Percentiles rank a stretch among this genome's conserved stretches.
These are phyloP conservation scores for Mycena pura DNA, from an alignment of 768 basidiomycete species.

Conservation along the genomic window DNA sequence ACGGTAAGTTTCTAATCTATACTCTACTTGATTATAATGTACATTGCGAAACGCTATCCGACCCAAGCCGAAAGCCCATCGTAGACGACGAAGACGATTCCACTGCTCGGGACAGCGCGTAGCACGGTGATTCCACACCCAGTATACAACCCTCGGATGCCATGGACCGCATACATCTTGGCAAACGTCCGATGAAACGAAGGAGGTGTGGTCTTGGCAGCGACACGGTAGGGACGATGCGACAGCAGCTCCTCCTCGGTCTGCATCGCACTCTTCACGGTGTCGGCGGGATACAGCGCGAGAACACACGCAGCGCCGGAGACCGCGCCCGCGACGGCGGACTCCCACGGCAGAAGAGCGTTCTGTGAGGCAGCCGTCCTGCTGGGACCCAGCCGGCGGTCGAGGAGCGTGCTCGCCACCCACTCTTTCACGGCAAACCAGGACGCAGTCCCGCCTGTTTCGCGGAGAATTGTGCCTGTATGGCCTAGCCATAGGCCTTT, in stretches of 20 bases:
- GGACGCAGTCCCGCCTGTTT: conserved; percentile 87
- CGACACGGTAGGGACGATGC: conserved; percentile 35
- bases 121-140: conserved; percentile 92
- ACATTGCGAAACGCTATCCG: conserved; percentile 34
- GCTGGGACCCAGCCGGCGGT: conserved; percentile 45
- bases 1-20: no score
- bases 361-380: conserved; percentile 9
- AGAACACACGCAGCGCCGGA: conserved; percentile 88
- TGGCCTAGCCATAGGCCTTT: conserved; percentile 97
- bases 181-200: conserved; percentile 64
- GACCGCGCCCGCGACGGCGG: conserved; percentile 84
- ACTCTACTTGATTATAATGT: no score
- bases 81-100: conserved; percentile 92
- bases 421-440: conserved; percentile 94
- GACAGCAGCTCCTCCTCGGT: conserved; percentile 88
- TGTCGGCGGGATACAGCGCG: conserved; percentile 94
- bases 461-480: conserved; percentile 90
- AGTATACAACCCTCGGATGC: conserved; percentile 86
- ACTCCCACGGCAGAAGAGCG: conserved; percentile 74
- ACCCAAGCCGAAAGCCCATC: conserved; percentile 68
- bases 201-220: conserved; percentile 27
- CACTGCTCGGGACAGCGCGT: conserved; percentile 86
- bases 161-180: conserved; percentile 77
- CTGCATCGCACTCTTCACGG: conserved; percentile 93
- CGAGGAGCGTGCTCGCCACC: conserved; percentile 65